phyloP scores from a whole-genome alignment of 805 yeast species.

The Candida montana region DNA sequence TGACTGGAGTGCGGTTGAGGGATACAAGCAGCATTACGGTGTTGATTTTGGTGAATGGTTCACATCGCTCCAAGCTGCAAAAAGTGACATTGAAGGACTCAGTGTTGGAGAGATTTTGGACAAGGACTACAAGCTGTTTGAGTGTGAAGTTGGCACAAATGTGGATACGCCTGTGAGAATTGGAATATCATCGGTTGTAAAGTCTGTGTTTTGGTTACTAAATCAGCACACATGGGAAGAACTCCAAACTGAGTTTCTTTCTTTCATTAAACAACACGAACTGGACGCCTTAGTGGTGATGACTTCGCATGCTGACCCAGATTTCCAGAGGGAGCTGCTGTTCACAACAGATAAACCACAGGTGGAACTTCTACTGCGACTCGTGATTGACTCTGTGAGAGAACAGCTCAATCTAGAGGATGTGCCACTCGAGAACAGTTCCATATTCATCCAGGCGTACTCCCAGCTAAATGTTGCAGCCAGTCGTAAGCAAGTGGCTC shows the following conservation, averaged over 20 bases:
- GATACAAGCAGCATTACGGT: constrained; percentile 26
- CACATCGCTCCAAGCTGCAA: constrained; percentile 39
- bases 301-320: constrained; percentile 34
- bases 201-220: constrained; percentile 43
- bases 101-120: constrained; percentile 55
- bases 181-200: constrained; percentile 77
- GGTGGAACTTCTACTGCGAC: constrained; percentile 1
- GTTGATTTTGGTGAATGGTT: constrained; percentile 16
- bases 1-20: constrained; percentile 44
- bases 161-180: constrained; percentile 30
- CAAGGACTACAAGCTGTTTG: constrained; percentile 82
- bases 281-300: constrained; percentile 36
- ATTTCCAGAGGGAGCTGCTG: constrained; percentile 42
- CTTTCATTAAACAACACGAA: constrained; percentile 12
- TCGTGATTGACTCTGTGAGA: not conserved
- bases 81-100: constrained; percentile 60
- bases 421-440: constrained; percentile 12
- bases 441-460: not conserved
- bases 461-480: constrained; percentile 4
- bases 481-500: constrained; percentile 10
- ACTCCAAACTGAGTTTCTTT: constrained; percentile 30
- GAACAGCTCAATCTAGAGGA: constrained; percentile 1
- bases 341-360: not conserved
- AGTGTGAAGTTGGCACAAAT: constrained; percentile 27
- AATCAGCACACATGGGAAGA: constrained; percentile 1